Evolutionary conservation across 2,329 filamentous ascomycete genomes (phyloP).

Genomic region (Ceratocystis huliohia): DNA sequence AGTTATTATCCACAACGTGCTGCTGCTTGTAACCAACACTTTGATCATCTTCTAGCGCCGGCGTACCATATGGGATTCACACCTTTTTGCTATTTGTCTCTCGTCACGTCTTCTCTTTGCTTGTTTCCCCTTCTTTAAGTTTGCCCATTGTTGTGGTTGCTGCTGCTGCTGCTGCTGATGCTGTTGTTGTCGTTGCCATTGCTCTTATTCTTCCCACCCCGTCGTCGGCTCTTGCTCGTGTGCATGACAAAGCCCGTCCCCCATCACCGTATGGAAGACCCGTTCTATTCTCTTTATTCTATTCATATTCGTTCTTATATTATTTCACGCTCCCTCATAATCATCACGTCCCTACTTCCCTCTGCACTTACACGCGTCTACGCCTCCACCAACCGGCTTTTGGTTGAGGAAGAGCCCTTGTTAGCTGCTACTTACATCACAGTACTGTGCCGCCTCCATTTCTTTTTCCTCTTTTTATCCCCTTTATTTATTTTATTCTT

Average conservation of each 20-base stretch:
- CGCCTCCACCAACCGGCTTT: neutral
- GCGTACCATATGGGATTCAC: neutral
- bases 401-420: conserved; percentile 1
- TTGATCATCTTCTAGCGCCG: conserved; percentile 1
- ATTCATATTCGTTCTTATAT: neutral
- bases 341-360: neutral
- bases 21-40: neutral
- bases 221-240: neutral
- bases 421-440: neutral
- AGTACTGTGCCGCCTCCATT: conserved; percentile 20
- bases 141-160: no score
- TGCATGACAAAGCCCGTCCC: neutral
- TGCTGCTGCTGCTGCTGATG: neutral
- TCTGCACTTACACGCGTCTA: conserved; percentile 14
- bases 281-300: neutral
- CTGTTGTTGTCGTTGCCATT: neutral
- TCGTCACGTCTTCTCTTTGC: neutral
- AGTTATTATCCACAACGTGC: neutral
- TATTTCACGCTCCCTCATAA: neutral
- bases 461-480: conserved; percentile 23
- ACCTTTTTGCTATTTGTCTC: neutral
- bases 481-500: conserved; percentile 8
- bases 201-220: neutral
- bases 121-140: neutral
- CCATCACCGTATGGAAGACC: no score